Evolutionary conservation across 805 yeast species (phyloP).

Genomic region (Priceomyces haplophilus): DNA sequence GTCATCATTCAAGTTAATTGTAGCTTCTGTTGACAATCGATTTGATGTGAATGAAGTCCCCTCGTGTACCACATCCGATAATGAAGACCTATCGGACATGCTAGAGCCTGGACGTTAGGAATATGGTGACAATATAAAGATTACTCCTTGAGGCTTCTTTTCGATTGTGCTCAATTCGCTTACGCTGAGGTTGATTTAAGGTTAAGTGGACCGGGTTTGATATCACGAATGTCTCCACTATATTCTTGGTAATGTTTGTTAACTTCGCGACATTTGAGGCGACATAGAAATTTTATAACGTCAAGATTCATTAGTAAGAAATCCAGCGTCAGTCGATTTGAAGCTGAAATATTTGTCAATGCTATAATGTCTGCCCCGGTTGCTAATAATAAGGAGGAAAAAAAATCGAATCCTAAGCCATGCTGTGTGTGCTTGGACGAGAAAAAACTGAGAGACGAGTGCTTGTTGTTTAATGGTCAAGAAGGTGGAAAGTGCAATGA

Average conservation of each 20-base stretch:
- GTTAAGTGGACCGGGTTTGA: not conserved
- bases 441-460: conserved; percentile 80
- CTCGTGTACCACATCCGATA: not conserved
- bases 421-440: conserved; percentile 93
- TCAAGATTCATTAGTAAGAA: not conserved
- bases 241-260: not conserved
- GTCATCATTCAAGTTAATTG: conserved; percentile 33
- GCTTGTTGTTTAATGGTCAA: conserved; percentile 76
- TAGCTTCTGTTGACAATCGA: conserved; percentile 21
- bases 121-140: too few species aligned
- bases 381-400: conserved; percentile 3
- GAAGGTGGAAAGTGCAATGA: conserved; percentile 80
- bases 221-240: not conserved
- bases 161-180: too few species aligned
- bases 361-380: not conserved
- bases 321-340: too few species aligned
- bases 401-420: conserved; percentile 72
- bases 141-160: too few species aligned
- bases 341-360: too few species aligned
- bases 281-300: not conserved
- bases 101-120: too few species aligned
- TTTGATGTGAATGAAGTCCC: conserved; percentile 1
- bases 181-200: not conserved
- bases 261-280: not conserved
- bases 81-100: conserved; percentile 10